Percentiles rank a stretch among this genome's conserved stretches.
phyloP scores from a whole-genome alignment of 371 early-diverging fungal species.

The Mycotypha africana region DNA sequence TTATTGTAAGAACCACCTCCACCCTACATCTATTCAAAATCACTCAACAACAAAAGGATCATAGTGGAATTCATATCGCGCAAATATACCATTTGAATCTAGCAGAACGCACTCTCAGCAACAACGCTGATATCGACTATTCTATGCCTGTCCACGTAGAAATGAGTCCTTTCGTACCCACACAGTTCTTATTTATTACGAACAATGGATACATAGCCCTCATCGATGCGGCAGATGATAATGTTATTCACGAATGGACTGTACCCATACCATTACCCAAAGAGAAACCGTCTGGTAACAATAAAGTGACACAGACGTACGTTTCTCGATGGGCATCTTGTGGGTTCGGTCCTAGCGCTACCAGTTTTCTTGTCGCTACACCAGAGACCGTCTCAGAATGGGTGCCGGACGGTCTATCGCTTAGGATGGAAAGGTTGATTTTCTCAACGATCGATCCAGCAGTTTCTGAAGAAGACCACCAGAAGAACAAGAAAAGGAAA shows the following conservation, averaged over 20 bases:
- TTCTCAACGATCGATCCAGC: neutral
- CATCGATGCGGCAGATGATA: constrained; percentile 1
- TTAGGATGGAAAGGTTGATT: no score
- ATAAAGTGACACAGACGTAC: neutral
- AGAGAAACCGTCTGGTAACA: no score
- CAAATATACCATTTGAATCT: constrained; percentile 1
- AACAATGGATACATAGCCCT: constrained; percentile 14
- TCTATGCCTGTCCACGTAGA: constrained; percentile 14
- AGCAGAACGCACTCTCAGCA: neutral
- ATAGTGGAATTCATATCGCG: neutral
- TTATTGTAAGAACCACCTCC: constrained; percentile 12
- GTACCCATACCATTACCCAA: neutral
- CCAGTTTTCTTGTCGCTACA: constrained; percentile 1
- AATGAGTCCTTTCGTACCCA: constrained; percentile 4
- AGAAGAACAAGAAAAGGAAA: neutral
- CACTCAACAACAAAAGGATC: neutral
- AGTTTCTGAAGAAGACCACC: neutral
- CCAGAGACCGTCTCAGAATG: constrained; percentile 10
- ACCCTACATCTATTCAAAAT: constrained; percentile 3
- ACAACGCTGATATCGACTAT: constrained; percentile 6
- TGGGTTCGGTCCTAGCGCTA: constrained; percentile 3
- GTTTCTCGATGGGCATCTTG: constrained; percentile 11
- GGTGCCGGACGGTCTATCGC: no score
- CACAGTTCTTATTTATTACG: constrained; percentile 8
- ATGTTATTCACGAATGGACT: neutral